A percentile compares a stretch with the other conserved stretches of the same genome.
phyloP scores from a whole-genome alignment of 169 alveolate genomes.

The Perkinsus olseni region DNA sequence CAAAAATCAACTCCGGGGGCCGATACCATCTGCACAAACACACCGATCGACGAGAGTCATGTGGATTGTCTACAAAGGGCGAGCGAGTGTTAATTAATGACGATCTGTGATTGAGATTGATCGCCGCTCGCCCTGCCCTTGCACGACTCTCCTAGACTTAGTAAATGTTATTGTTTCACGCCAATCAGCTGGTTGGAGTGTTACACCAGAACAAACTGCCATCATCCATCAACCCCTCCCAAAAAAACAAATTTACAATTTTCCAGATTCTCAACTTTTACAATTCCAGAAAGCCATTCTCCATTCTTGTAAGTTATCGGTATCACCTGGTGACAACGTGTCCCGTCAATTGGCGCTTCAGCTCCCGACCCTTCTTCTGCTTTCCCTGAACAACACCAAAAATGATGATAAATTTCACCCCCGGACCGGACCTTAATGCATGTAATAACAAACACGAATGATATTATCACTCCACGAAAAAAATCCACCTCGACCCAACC shows the following conservation, averaged over 20 bases:
- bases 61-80: no score
- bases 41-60: no score
- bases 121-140: no score
- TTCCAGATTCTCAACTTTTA: no score
- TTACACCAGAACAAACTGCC: no score
- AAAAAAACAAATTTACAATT: no score
- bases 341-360: slow-evolving; percentile 80
- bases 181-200: no score
- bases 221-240: no score
- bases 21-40: slow-evolving; percentile 95
- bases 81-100: neutral
- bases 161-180: no score
- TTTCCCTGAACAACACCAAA: neutral
- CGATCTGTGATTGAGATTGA: no score
- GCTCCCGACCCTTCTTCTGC: neutral
- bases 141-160: no score
- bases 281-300: neutral
- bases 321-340: slow-evolving; percentile 95
- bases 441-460: neutral
- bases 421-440: neutral
- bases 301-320: no score
- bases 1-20: slow-evolving; percentile 92
- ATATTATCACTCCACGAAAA: neutral
- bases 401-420: neutral
- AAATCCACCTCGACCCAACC: neutral